phyloP scores from a whole-genome alignment of 192 early-diverging fungal species.

The Funneliformis geosporum region DNA sequence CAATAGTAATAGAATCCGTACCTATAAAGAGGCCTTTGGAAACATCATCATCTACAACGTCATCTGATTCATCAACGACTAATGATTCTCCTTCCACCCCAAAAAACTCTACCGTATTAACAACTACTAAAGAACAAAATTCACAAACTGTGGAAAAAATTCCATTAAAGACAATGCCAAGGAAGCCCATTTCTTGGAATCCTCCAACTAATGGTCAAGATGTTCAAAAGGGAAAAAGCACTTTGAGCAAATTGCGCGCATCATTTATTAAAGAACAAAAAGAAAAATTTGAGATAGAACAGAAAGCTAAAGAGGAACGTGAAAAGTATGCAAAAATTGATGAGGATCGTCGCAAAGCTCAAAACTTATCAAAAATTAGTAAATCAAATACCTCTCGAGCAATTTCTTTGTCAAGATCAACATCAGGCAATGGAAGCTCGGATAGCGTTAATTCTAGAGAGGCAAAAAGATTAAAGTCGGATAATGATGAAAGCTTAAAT shows the following conservation, averaged over 20 bases:
- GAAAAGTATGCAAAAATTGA: neutral
- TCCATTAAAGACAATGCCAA: neutral
- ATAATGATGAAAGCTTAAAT: constrained; percentile 39
- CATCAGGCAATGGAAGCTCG: constrained; percentile 26
- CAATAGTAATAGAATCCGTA: neutral
- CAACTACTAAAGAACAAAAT: neutral
- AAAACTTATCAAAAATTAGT: neutral
- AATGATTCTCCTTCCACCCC: neutral
- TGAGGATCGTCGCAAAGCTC: neutral
- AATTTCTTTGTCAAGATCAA: neutral
- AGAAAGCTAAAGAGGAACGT: neutral
- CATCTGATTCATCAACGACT: neutral
- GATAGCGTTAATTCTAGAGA: constrained; percentile 36
- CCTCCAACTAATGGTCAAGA: neutral
- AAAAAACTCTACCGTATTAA: neutral
- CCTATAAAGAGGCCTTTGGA: neutral
- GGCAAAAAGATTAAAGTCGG: neutral
- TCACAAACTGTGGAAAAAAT: neutral
- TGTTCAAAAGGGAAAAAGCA: neutral
- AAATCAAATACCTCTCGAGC: neutral
- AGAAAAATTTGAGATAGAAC: neutral
- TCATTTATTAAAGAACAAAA: neutral
- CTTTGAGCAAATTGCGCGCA: neutral
- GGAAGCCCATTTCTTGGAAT: neutral
- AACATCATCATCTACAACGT: neutral